Base-by-base conservation (phyloP, 805 yeast species). In the Metschnikowia dekortorum region DNA sequence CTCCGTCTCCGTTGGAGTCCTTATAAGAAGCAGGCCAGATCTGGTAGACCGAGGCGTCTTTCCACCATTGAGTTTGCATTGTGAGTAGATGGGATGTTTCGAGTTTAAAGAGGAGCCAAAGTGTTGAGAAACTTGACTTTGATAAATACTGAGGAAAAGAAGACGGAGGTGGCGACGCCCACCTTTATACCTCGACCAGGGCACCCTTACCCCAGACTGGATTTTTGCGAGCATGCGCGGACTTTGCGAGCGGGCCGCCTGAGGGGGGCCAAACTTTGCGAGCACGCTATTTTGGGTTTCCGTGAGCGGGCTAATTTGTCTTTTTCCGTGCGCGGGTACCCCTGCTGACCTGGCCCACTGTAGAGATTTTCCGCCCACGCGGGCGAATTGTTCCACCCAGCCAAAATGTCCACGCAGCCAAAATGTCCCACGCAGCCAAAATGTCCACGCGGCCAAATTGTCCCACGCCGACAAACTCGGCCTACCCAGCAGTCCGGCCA, bases 11-110 rank as follows among this genome's bases (percentile, higher is more conserved):
- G 56, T 81, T 78, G 39, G 81, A 73, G 64, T 81, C 85, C 56
- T 79, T 77, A 68, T 71, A 80, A 32, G 82, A 76, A 31, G 84
- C 83, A 9, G 84, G 84, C 75, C 82, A 81, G 55, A 80, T 75
- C 62, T 81, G 85, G 62, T 81, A 81, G 16, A 81, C 71, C 14
- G 75, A 62, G 44, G 81, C 78, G 58, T 78, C 78, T 64, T 80
- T 79, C 84, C 84, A 81, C 85, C 83, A 74, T 44, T 44, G 46
- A 44, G 46, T 35, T 44, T 44, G 46, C 46, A 44, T 44, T 34
- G 22, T 10, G 39, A 34, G 39, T 8, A 22, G 22, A 22, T 22
- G 22, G 22, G 22, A 22, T 22, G 22, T 22, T 22, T 22, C 22
- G 22, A 22, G 22, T 22, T 22, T 22, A 14, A 13, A 26, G 31